Base-by-base conservation (phyloP, 2,329 filamentous ascomycete genomes). In the Cercospora sp. region DNA sequence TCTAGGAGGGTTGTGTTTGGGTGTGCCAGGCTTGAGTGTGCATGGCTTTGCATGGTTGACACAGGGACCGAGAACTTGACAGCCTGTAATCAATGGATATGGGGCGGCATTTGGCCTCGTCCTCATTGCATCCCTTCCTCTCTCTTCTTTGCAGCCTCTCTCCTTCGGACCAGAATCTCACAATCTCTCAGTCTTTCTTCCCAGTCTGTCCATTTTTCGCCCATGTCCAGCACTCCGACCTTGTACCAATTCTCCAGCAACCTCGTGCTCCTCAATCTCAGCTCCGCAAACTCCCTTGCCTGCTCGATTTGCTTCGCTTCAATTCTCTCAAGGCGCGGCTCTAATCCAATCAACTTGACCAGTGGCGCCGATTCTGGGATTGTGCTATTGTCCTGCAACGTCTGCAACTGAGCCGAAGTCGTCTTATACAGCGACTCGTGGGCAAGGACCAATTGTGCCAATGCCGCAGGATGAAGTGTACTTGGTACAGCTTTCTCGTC, bases 121-220 rank as follows among this genome's bases (percentile, higher is more conserved):
- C 36, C 61, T 73, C 70, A 75, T 39, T 71, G 66, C 55, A 70
- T 80, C 65, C 83, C 84, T 68, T 83, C 84, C 69, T 87, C 85
- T 70, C 82, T 83, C 73, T 82, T 85, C 73, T 82, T 85, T 79
- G 79, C 80, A 70, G 82, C 83, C 76, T 93, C 91, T 61, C 83
- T 83, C 74, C 90, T 85, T 76, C 87, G 84, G 2, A 94, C 83
- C 8, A 83, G 82, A 64, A 87, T 85, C 80, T 95, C 92, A 7
- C 88, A 85, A 68, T 84, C 82, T 78, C 87, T 86, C 12, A 94
- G 79, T 60, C 90, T 83, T 36, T 86, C 84, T 79, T 96, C 91
- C 76, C 90, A 88, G 62, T 90, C 87, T 23, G 90, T 90, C 81
- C 93, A 89, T 67, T 86, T 86, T 72, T 88, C 86, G 0, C 90